phyloP scores from a whole-genome alignment of 768 basidiomycete genomes.

The Mycena olivaceomarginata region DNA sequence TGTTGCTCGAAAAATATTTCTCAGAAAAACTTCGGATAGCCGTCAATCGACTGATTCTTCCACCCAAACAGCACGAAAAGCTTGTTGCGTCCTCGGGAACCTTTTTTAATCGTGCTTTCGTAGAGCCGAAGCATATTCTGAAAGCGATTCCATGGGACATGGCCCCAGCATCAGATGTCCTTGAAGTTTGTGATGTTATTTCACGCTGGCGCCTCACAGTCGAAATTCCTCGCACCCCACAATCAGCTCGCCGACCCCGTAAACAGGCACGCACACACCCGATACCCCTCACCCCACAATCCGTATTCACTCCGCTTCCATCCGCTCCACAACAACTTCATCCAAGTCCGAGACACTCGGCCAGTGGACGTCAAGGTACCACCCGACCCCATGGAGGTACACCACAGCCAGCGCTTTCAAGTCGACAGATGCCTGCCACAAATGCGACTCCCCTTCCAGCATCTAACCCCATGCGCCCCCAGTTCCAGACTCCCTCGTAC shows the following conservation, averaged over 20 bases:
- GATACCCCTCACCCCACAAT: background rate
- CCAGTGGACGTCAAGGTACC: too few species aligned
- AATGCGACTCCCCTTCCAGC: background rate
- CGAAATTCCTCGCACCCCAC: background rate
- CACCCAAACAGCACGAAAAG: slow-evolving; percentile 13
- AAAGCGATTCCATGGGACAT: slow-evolving; percentile 16
- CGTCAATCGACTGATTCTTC: background rate
- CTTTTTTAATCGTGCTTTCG: background rate
- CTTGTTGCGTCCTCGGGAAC: background rate
- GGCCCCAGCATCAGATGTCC: slow-evolving; percentile 3
- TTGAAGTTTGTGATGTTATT: slow-evolving; percentile 8
- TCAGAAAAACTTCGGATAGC: background rate
- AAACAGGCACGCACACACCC: background rate
- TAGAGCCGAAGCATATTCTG: slow-evolving; percentile 18
- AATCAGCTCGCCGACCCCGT: background rate
- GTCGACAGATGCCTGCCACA: background rate
- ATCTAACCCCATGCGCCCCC: too few species aligned
- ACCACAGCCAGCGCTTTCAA: too few species aligned
- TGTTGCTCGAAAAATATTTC: background rate
- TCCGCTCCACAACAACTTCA: too few species aligned
- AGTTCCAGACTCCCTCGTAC: background rate
- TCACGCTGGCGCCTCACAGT: background rate
- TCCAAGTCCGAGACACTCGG: too few species aligned
- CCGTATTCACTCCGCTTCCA: background rate
- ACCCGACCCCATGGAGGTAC: too few species aligned